Percentiles rank a stretch among this genome's conserved stretches.
phyloP scores from a whole-genome alignment of 2,329 filamentous ascomycete species.

The Hymenoscyphus fraxineus region DNA sequence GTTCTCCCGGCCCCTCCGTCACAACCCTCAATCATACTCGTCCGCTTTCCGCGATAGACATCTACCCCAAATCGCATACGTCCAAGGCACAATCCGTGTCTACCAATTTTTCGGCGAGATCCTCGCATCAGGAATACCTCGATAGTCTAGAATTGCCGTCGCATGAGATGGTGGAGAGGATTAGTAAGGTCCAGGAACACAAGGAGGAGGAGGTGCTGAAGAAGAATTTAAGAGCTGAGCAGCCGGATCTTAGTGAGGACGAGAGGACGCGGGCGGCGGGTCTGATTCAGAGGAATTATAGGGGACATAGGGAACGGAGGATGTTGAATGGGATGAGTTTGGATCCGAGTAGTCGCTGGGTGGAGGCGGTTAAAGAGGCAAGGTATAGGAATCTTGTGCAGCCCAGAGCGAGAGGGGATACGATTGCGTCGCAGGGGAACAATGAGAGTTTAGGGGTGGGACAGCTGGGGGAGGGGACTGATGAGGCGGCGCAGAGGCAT shows the following conservation, averaged over 20 bases:
- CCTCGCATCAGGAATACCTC: conserved; percentile 32
- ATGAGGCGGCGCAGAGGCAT: conserved; percentile 5
- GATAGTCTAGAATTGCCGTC: conserved; percentile 29
- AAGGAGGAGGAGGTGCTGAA: conserved; percentile 30
- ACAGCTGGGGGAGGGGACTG: neutral
- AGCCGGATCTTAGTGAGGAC: conserved; percentile 36
- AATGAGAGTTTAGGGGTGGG: neutral
- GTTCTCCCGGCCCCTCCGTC: neutral
- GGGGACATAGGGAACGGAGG: conserved; percentile 70
- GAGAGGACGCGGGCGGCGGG: conserved; percentile 48
- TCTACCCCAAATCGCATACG: neutral
- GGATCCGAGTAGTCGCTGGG: conserved; percentile 32
- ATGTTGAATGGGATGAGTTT: conserved; percentile 67
- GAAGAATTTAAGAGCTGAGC: conserved; percentile 32
- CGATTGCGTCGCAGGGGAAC: neutral
- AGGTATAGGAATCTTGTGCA: conserved; percentile 50
- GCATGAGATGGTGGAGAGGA: conserved; percentile 43
- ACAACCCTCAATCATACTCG: neutral
- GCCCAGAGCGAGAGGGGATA: conserved; percentile 36
- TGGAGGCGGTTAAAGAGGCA: conserved; percentile 51
- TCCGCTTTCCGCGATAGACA: neutral
- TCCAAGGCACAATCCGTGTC: conserved; percentile 19
- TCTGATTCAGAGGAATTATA: conserved; percentile 67
- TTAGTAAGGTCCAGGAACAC: conserved; percentile 45
- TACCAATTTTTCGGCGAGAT: conserved; percentile 16